These are phyloP conservation scores for Neurospora sp. DNA, from an alignment of 495 filamentous ascomycete species.

Conservation along the genomic window DNA sequence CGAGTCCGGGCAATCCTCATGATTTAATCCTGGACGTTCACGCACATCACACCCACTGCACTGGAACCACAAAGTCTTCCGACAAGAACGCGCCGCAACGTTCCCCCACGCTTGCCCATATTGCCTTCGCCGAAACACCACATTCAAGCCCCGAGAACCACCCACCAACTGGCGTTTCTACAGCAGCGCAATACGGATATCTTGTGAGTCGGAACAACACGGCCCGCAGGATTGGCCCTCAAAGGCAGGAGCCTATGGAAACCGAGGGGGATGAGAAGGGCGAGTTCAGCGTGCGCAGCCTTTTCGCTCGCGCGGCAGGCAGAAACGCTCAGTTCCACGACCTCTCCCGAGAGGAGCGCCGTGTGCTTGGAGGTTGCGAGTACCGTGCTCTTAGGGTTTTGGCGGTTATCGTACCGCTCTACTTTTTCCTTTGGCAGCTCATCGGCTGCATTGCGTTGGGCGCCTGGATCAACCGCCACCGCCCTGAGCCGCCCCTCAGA, in stretches of 20 bases:
- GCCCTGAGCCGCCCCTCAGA: slow-evolving; percentile 41
- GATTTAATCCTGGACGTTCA: not conserved
- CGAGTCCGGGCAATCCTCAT: not conserved
- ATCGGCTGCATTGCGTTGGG: slow-evolving; percentile 64
- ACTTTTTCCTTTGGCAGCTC: slow-evolving; percentile 63
- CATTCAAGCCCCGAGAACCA: slow-evolving; percentile 1
- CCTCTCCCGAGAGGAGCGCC: slow-evolving; percentile 56
- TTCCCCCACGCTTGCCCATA: slow-evolving; percentile 5
- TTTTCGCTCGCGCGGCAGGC: slow-evolving; percentile 36
- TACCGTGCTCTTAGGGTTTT: slow-evolving; percentile 70
- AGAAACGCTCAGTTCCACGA: slow-evolving; percentile 68
- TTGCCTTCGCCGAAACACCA: slow-evolving; percentile 15
- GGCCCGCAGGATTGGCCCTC: not conserved
- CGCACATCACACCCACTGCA: not conserved
- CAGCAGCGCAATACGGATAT: slow-evolving; percentile 1
- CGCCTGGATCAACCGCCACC: slow-evolving; percentile 54
- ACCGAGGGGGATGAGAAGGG: slow-evolving; percentile 1
- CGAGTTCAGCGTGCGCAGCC: slow-evolving; percentile 9
- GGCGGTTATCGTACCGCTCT: slow-evolving; percentile 59
- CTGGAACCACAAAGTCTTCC: not conserved
- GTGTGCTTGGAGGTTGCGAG: slow-evolving; percentile 67
- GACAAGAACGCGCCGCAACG: not conserved
- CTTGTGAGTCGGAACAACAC: not conserved
- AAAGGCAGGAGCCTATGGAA: not conserved
- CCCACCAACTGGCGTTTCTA: not conserved